Evolutionary conservation across 805 yeast genomes (phyloP), one percentile per base, ranked within the genome.

Genomic region (Tanozyma kutaoensis): DNA sequence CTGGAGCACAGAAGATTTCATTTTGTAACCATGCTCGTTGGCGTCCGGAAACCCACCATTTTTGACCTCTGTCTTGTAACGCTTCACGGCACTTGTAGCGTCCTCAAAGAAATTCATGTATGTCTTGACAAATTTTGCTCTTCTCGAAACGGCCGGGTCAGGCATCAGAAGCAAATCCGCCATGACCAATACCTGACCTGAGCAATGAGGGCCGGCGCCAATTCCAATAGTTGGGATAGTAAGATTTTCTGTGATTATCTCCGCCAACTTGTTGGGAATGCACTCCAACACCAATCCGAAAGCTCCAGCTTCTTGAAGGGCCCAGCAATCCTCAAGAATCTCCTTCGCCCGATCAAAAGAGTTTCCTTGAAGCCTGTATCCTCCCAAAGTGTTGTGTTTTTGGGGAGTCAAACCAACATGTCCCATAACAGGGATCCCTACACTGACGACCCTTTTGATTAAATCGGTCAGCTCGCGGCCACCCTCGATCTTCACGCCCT

Each of bases 361-460:
- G 33, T 58, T 68, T 0, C 94, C 96, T 48, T 88, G 98, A 1
- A 81, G 77, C 50, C 74, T 78, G 52, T 76, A 88, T 1, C 98
- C 98, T 13, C 95, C 86, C 10, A 79, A 45, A 0, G 81, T 46
- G 36, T 81, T 71, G 34, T 73, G 73, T 23, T 81, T 66, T 48
- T 91, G 97, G 2, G 98, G 98, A 4, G 94, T 82, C 18, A 88
- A 57, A 0, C 98, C 98, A 17, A 82, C 70, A 49, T 88, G 98
- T 1, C 93, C 96, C 54, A 82, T 65, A 3, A 85, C 85, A 0
- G 96, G 93, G 8, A 88, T 74, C 1, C 97, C 97, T 12, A 76
- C 58, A 4, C 62, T 46, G 1, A 74, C 62, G 12, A 88, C 50
- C 33, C 63, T 64, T 30, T 50, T 41, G 8, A 91, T 67, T 1